Conservation (phyloP, 1,139 yeast genomes). For the Kazachstania sp. region DNA sequence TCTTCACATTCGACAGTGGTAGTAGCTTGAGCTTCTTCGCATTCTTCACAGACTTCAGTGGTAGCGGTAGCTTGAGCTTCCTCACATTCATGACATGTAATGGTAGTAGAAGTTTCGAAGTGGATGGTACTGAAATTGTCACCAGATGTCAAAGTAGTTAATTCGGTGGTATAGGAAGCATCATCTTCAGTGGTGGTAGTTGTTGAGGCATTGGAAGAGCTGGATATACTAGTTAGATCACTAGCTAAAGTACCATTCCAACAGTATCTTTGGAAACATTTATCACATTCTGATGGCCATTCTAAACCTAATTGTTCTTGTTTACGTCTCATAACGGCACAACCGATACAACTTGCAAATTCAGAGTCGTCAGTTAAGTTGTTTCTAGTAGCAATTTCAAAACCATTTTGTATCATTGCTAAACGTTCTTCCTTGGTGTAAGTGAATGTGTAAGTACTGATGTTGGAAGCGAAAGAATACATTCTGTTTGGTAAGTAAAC, state of each 20-base stretch:
- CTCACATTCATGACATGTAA: conserved; percentile 2
- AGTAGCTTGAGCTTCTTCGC: not conserved
- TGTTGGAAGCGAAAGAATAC: conserved; percentile 57
- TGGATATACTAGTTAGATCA: conserved; percentile 5
- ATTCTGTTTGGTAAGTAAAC: conserved; percentile 76
- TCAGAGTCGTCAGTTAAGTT: conserved; percentile 65
- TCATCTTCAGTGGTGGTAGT: conserved; percentile 11
- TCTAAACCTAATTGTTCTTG: conserved; percentile 60
- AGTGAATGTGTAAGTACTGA: conserved; percentile 60
- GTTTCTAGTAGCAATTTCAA: conserved; percentile 62
- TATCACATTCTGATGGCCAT: conserved; percentile 62
- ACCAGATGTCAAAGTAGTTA: not conserved
- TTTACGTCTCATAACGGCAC: conserved; percentile 79
- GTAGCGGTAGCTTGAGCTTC: conserved; percentile 1
- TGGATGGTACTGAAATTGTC: conserved; percentile 1
- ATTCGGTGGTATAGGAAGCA: conserved; percentile 3
- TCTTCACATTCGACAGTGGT: not conserved
- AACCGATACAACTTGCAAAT: conserved; percentile 75
- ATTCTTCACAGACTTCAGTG: not conserved
- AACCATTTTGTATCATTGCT: conserved; percentile 67
- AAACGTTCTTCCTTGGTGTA: conserved; percentile 52
- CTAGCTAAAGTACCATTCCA: conserved; percentile 53
- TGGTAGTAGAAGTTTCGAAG: conserved; percentile 1
- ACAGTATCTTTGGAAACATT: conserved; percentile 68
- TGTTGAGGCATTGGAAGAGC: conserved; percentile 3